A percentile compares a stretch with the other conserved stretches of the same genome.
phyloP scores from a whole-genome alignment of 371 early-diverging fungal species.

The Basidiobolus heterosporus region DNA sequence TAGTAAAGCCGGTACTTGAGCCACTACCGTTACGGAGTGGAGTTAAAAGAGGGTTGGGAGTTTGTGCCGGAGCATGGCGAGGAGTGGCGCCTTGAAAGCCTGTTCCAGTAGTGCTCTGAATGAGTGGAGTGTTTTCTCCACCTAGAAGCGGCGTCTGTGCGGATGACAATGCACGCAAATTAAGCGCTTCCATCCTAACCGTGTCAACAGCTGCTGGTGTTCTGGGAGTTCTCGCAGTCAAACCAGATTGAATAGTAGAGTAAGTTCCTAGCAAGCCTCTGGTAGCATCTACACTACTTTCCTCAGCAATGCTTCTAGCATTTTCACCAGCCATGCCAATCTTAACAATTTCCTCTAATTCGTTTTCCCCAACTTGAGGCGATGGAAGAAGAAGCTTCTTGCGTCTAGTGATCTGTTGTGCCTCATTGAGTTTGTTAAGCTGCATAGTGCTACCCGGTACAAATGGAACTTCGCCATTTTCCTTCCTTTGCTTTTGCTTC shows the following conservation, averaged over 20 bases:
- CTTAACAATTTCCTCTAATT: conserved; percentile 79
- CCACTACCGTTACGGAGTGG: conserved; percentile 25
- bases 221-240: conserved; percentile 44
- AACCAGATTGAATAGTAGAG: conserved; percentile 29
- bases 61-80: conserved; percentile 28
- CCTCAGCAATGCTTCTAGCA: conserved; percentile 42
- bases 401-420: conserved; percentile 54
- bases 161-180: conserved; percentile 52
- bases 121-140: conserved; percentile 32
- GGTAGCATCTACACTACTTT: conserved; percentile 21
- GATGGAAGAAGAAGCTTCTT: conserved; percentile 68
- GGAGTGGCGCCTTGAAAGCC: conserved; percentile 60
- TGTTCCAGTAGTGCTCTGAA: conserved; percentile 24
- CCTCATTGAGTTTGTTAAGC: conserved; percentile 41
- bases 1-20: conserved; percentile 9
- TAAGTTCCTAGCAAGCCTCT: conserved; percentile 54
- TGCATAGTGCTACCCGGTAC: conserved; percentile 19
- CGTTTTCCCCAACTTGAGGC: conserved; percentile 80
- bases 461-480: conserved; percentile 19
- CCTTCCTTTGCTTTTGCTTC: conserved; percentile 46
- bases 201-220: conserved; percentile 51
- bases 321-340: conserved; percentile 68
- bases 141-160: conserved; percentile 84
- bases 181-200: conserved; percentile 66
- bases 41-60: conserved; percentile 72